A percentile compares a stretch with the other conserved stretches of the same genome.
These are phyloP conservation scores for Geoglossum cookeanum DNA, from an alignment of 2,329 filamentous ascomycete species.

Conservation along the genomic window DNA sequence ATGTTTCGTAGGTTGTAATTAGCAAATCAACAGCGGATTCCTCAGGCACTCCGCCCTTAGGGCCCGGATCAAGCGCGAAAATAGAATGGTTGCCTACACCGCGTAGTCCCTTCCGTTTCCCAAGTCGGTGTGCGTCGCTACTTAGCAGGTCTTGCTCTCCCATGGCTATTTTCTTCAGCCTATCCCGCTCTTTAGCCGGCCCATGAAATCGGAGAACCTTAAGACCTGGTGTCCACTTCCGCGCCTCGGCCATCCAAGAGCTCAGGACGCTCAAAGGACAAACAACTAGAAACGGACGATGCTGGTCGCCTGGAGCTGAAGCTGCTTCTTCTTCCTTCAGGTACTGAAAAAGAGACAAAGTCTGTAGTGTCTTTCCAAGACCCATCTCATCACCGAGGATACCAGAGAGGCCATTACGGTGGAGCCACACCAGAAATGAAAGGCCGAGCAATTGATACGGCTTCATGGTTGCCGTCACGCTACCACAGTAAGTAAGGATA, in stretches of 20 bases:
- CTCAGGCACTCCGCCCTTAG: slow-evolving; percentile 13
- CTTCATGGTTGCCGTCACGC: slow-evolving; percentile 31
- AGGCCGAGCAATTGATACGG: slow-evolving; percentile 31
- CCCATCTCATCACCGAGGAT: slow-evolving; percentile 33
- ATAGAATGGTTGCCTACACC: background rate
- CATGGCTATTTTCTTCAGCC: slow-evolving; percentile 27
- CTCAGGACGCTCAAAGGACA: slow-evolving; percentile 32
- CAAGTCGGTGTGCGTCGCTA: slow-evolving; percentile 18
- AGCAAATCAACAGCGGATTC: slow-evolving; percentile 20
- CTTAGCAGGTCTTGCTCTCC: slow-evolving; percentile 28
- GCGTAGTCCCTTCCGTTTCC: slow-evolving; percentile 7
- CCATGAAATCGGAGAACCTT: slow-evolving; percentile 30
- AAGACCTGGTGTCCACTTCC: slow-evolving; percentile 29
- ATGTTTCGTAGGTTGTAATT: slow-evolving; percentile 31
- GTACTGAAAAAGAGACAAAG: slow-evolving; percentile 29
- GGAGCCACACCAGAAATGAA: slow-evolving; percentile 28
- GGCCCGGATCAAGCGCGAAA: slow-evolving; percentile 13
- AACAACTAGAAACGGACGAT: slow-evolving; percentile 26
- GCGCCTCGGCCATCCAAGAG: slow-evolving; percentile 28
- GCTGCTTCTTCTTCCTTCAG: slow-evolving; percentile 23
- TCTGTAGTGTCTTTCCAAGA: slow-evolving; percentile 31
- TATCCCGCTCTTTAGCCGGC: slow-evolving; percentile 22
- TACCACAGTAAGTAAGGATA: slow-evolving; percentile 7
- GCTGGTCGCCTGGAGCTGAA: slow-evolving; percentile 18
- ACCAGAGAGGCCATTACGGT: slow-evolving; percentile 25